These are phyloP conservation scores for Monilinia aucupariae DNA, from an alignment of 2,329 filamentous ascomycete genomes.

Conservation along the genomic window DNA sequence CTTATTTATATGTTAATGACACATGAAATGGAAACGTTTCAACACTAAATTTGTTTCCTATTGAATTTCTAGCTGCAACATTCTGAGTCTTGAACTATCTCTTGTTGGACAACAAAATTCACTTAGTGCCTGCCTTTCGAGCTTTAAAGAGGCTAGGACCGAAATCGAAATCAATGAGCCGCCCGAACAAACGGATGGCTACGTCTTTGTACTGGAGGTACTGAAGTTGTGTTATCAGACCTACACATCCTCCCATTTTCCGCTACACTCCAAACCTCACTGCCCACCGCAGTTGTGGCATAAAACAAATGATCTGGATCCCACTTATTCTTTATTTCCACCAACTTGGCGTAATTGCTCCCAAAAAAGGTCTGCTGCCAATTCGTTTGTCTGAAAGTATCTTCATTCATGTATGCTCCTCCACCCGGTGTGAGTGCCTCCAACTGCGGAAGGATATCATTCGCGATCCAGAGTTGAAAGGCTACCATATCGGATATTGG, in stretches of 20 bases:
- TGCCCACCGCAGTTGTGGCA: conserved; percentile 45
- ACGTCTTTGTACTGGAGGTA: not conserved
- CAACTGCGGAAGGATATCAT: conserved; percentile 34
- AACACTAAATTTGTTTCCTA: not conserved
- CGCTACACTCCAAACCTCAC: conserved; percentile 44
- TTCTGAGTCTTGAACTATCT: too few relatives aligned
- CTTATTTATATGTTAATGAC: too few relatives aligned
- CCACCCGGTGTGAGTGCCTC: conserved; percentile 39
- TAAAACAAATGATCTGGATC: conserved; percentile 45
- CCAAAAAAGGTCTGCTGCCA: conserved; percentile 45
- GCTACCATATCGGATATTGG: conserved; percentile 32
- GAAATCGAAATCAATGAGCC: too few relatives aligned
- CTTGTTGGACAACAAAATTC: not conserved
- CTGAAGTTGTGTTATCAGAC: not conserved
- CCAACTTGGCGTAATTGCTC: conserved; percentile 40
- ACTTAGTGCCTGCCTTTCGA: not conserved
- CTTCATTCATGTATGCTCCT: conserved; percentile 49
- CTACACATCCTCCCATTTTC: conserved; percentile 41
- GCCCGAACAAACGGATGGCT: not conserved
- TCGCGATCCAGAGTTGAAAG: conserved; percentile 33
- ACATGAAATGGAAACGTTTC: not conserved
- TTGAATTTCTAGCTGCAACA: not conserved
- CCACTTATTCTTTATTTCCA: conserved; percentile 46
- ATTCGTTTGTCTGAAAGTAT: conserved; percentile 41
- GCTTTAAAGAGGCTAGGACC: too few relatives aligned